phyloP scores from a whole-genome alignment of 805 yeast genomes.

The Candida piceae region DNA sequence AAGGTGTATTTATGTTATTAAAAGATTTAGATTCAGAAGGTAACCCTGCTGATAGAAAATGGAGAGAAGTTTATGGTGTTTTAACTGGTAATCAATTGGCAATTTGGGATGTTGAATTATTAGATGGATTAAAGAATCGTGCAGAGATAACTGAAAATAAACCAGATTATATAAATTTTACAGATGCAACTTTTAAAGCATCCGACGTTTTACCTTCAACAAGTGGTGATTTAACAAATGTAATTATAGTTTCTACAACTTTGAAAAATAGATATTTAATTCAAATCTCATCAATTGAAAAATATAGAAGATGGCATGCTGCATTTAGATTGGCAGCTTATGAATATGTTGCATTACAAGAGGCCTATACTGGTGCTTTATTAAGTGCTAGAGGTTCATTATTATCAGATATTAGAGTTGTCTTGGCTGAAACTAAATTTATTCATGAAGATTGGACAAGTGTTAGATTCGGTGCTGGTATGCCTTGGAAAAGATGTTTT shows the following conservation, averaged over 20 bases:
- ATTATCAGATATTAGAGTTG: conserved; percentile 78
- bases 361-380: conserved; percentile 94
- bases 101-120: conserved; percentile 77
- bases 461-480: conserved; percentile 92
- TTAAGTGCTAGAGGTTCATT: conserved; percentile 87
- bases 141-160: conserved; percentile 23
- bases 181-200: conserved; percentile 83
- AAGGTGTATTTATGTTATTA: conserved; percentile 69
- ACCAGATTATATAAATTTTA: conserved; percentile 84
- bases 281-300: conserved; percentile 64
- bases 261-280: conserved; percentile 81
- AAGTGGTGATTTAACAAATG: conserved; percentile 65
- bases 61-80: conserved; percentile 93
- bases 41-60: conserved; percentile 71
- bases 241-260: conserved; percentile 88
- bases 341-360: conserved; percentile 82
- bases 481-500: conserved; percentile 96
- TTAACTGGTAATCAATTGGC: conserved; percentile 88
- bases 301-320: conserved; percentile 71
- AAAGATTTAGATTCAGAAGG: conserved; percentile 82
- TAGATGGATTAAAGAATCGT: conserved; percentile 45
- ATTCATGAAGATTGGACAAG: conserved; percentile 92
- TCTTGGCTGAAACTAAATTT: conserved; percentile 79
- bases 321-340: conserved; percentile 76
- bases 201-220: conserved; percentile 58